Evolutionary conservation across 768 basidiomycete genomes (phyloP), one percentile per base, ranked within the genome.

Genomic region (Trametes cubensis): DNA sequence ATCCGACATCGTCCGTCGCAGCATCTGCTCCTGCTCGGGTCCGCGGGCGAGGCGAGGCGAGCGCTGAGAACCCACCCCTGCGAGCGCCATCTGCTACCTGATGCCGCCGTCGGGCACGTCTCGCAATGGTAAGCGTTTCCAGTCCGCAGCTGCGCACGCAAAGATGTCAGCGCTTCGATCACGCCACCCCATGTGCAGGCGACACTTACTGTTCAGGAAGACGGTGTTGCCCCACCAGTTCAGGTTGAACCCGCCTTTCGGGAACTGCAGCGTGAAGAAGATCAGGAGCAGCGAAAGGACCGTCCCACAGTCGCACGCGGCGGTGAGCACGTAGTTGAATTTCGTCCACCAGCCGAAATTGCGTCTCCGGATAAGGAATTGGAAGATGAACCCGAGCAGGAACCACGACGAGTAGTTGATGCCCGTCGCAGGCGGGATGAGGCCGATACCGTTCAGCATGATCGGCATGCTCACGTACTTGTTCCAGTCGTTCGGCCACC

Each of bases 331-430:
- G 77, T 94, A 94, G 75, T 95, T 95, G 77, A 94, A 95, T 77
- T 93, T 92, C 76, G 85, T 86, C 93, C 93, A 95, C 93, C 93
- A 95, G 26, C 84, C 83, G 74, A 92, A 92, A 70, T 88, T 86
- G 66, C 78, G 78, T 73, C 86, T 85, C 65, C 90, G 76, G 55
- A 92, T 80, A 58, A 88, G 69, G 72, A 88, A 93, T 72, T 94
- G 96, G 84, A 97, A 97, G 56, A 96, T 74, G 72, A 95, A 94
- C 3, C 90, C 94, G 21, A 90, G 84, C 10, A 89, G 79, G 72
- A 96, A 89, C 91, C 91, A 97, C 20, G 88, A 84, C 15, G 90
- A 89, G 72, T 93, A 98, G 77, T 98, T 98, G 81, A 98, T 92
- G n/a, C 95, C 95, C 48, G 86, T 92, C 25, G 93, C 91, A 3